These are phyloP conservation scores for Ascochyta lentis DNA, from an alignment of 2,329 filamentous ascomycete genomes.

Conservation along the genomic window DNA sequence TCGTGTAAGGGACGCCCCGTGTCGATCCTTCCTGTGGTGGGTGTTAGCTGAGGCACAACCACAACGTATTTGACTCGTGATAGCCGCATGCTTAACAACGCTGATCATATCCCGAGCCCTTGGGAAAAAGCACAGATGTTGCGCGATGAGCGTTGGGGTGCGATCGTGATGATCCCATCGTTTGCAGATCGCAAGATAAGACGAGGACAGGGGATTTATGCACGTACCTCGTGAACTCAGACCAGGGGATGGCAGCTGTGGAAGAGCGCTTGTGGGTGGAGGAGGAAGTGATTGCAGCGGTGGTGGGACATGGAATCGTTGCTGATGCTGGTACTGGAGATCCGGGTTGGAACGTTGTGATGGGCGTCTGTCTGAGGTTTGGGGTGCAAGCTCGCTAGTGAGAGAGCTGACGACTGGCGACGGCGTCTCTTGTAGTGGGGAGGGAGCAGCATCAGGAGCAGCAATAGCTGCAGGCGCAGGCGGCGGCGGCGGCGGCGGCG, in stretches of 20 bases:
- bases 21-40: constrained; percentile 19
- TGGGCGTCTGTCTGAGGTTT: constrained; percentile 3
- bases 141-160: constrained; percentile 1
- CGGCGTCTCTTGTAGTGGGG: constrained; percentile 15
- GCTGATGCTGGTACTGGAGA: constrained; percentile 18
- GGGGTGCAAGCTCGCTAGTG: constrained; percentile 8
- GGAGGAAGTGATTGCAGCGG: constrained; percentile 27
- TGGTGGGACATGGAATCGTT: constrained; percentile 20
- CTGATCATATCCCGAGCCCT: constrained; percentile 10
- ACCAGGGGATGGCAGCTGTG: constrained; percentile 23
- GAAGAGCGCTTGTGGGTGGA: constrained; percentile 28
- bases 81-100: constrained; percentile 5
- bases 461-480: neutral
- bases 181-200: constrained; percentile 19
- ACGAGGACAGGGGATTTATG: constrained; percentile 5
- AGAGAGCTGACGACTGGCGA: constrained; percentile 15
- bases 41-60: constrained; percentile 14
- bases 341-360: constrained; percentile 9
- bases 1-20: constrained; percentile 11
- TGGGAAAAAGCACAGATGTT: constrained; percentile 12
- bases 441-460: neutral
- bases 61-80: constrained; percentile 1
- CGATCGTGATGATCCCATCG: constrained; percentile 4
- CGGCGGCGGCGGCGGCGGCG: neutral
- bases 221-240: constrained; percentile 30